Conservation (phyloP, 192 early-diverging fungal species). For the Paraglomus brasilianum region DNA sequence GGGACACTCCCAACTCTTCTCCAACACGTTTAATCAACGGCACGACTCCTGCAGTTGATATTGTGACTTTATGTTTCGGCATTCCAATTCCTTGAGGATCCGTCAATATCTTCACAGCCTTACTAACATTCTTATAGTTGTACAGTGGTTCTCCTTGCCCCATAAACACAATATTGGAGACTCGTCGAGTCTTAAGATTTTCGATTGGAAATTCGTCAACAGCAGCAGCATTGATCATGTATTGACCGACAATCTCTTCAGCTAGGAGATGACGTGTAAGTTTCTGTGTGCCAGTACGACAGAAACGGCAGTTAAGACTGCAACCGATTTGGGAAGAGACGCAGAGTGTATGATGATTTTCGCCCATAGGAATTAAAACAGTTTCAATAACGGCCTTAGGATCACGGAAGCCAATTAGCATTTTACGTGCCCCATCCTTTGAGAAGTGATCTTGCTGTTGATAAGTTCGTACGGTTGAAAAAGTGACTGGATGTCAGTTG, state of each 20-base stretch:
- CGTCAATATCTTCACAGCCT: conserved; percentile 58
- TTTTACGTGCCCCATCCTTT: conserved; percentile 60
- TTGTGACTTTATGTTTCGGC: conserved; percentile 75
- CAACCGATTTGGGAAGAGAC: conserved; percentile 85
- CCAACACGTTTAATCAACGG: conserved; percentile 78
- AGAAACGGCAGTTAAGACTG: conserved; percentile 82
- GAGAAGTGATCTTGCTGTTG: conserved; percentile 49
- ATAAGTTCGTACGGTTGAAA: no score
- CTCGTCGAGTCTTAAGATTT: conserved; percentile 41
- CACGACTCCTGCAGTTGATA: conserved; percentile 83
- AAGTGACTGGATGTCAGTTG: background rate
- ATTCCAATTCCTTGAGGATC: conserved; percentile 56
- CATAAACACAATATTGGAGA: conserved; percentile 91
- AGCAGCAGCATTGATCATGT: conserved; percentile 61
- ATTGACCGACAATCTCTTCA: conserved; percentile 68
- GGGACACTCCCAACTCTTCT: conserved; percentile 61
- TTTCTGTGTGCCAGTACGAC: conserved; percentile 89
- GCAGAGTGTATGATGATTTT: conserved; percentile 65
- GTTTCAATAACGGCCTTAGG: conserved; percentile 66
- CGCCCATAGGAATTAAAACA: conserved; percentile 73
- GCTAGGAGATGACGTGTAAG: conserved; percentile 73
- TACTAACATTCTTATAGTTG: conserved; percentile 72
- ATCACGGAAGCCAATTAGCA: conserved; percentile 59
- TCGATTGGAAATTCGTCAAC: conserved; percentile 61
- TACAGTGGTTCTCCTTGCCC: conserved; percentile 89